A percentile compares a stretch with the other conserved stretches of the same genome.
Evolutionary conservation across 2,329 filamentous ascomycete genomes (phyloP).

Genomic region (Ambrosiella xylebori): DNA sequence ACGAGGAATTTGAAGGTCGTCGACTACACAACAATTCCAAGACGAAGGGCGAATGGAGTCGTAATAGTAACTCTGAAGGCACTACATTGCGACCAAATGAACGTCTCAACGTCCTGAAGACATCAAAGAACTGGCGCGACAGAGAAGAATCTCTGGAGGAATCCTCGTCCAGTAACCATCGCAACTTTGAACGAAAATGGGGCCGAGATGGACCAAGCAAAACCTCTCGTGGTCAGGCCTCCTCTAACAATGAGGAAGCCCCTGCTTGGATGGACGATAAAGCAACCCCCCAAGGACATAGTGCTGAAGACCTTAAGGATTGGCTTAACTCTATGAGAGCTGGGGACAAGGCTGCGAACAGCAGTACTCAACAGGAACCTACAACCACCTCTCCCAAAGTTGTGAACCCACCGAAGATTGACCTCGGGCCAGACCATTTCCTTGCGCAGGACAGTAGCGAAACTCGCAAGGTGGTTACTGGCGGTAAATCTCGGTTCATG

Average conservation of each 20-base stretch:
- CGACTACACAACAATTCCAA: constrained; percentile 31
- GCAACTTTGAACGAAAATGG: constrained; percentile 31
- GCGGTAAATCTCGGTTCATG: constrained; percentile 57
- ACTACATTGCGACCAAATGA: constrained; percentile 24
- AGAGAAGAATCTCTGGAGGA: constrained; percentile 34
- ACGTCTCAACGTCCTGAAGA: constrained; percentile 32
- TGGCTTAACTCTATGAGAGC: constrained; percentile 64
- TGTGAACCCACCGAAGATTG: constrained; percentile 22
- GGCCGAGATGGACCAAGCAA: constrained; percentile 29
- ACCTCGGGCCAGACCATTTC: constrained; percentile 59
- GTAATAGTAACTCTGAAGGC: constrained; percentile 25
- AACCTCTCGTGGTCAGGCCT: constrained; percentile 23
- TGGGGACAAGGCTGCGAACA: constrained; percentile 16
- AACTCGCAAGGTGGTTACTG: constrained; percentile 20
- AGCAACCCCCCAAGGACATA: constrained; percentile 32
- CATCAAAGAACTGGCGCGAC: constrained; percentile 42
- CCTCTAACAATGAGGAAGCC: constrained; percentile 50
- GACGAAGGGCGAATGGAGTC: constrained; percentile 61
- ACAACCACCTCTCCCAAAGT: not conserved
- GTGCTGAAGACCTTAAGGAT: no score
- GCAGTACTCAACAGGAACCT: no score
- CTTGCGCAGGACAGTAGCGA: constrained; percentile 33
- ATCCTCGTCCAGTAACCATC: constrained; percentile 31
- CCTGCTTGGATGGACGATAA: constrained; percentile 81
- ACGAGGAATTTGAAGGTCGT: constrained; percentile 32